Evolutionary conservation across 495 filamentous ascomycete genomes (phyloP), one percentile per base, ranked within the genome.

Genomic region (Venustampulla echinocandica): DNA sequence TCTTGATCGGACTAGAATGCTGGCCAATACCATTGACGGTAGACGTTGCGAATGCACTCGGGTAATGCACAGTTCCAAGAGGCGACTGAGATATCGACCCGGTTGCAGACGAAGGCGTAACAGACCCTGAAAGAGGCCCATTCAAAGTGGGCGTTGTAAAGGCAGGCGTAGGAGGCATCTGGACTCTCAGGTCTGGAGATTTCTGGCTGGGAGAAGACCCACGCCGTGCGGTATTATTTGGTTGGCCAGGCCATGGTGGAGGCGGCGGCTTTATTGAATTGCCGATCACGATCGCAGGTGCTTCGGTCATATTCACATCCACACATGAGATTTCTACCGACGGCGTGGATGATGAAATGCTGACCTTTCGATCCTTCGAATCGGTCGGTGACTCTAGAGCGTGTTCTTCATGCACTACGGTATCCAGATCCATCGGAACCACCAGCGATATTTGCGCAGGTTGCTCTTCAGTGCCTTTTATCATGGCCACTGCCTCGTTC

Each of bases 1-100:
- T 45, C 27, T 78, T 77, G 28, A 75, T 63, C 6, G 83, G 82
- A 42, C 75, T 82, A 2, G 79, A 74, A 14, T 67, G 67, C 11
- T 71, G 69, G 0, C 63, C 60, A 9, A 63, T 53, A 3, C 67
- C 66, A 41, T 70, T 71, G 24, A 68, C 57, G 4, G 67, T 57
- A 1, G 70, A 57, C 33, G 67, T 60, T 10, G 67, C 61, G 47
- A 77, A 70, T 7, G 67, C 56, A 38, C 53, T 65, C 14, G 38
- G 34, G 21, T 30, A 67, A 60, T 35, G 37, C n/a, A 64, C 35
- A 15, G 55, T 58, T 3, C 66, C 63, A 41, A 73, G 70, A 13
- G 81, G 74, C 0, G 81, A 80, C 32, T 79, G 77, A 0, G 66
- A 53, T 1, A 66, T 32, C 10, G 70, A 63, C 25, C 65, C 62